Conservation (phyloP, 495 filamentous ascomycete genomes). For the Lophiotrema nucula region DNA sequence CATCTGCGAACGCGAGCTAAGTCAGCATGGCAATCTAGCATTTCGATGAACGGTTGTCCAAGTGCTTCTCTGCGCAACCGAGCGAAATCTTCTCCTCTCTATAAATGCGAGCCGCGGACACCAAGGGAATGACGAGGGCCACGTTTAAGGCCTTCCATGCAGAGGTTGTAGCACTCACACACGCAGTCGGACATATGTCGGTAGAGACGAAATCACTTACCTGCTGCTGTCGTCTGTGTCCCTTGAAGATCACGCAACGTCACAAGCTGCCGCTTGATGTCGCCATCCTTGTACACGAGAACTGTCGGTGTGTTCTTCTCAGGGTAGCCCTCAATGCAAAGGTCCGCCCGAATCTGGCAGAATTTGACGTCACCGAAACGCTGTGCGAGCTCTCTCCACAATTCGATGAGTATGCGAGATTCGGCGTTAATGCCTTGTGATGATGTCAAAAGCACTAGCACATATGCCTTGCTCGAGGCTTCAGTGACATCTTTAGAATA, state of each 20-base stretch:
- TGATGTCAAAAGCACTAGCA: slow-evolving; percentile 84
- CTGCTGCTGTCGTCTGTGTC: slow-evolving; percentile 62
- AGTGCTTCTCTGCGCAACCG: too few species aligned
- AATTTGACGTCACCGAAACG: slow-evolving; percentile 96
- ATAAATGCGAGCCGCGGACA: too few species aligned
- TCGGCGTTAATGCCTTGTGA: slow-evolving; percentile 74
- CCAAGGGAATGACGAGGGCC: too few species aligned
- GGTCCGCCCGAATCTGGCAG: slow-evolving; percentile 87
- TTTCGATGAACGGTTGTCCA: too few species aligned
- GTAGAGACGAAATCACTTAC: slow-evolving; percentile 40
- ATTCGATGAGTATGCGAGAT: slow-evolving; percentile 73
- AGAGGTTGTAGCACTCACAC: too few species aligned
- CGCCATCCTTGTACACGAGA: slow-evolving; percentile 84
- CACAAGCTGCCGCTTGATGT: slow-evolving; percentile 85
- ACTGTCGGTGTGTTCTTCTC: slow-evolving; percentile 94
- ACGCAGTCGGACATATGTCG: too few species aligned
- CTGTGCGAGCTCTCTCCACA: slow-evolving; percentile 81
- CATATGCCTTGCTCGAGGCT: slow-evolving; percentile 67
- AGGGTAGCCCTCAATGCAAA: slow-evolving; percentile 96
- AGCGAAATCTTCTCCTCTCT: too few species aligned
- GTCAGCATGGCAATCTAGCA: slow-evolving; percentile 1
- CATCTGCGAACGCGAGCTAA: slow-evolving; percentile 44
- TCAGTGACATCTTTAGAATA: slow-evolving; percentile 92
- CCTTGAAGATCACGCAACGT: slow-evolving; percentile 79
- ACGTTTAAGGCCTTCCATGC: too few species aligned